Evolutionary conservation across 805 yeast genomes (phyloP), one percentile per base, ranked within the genome.

Genomic region (Starmerella stigmatis): DNA sequence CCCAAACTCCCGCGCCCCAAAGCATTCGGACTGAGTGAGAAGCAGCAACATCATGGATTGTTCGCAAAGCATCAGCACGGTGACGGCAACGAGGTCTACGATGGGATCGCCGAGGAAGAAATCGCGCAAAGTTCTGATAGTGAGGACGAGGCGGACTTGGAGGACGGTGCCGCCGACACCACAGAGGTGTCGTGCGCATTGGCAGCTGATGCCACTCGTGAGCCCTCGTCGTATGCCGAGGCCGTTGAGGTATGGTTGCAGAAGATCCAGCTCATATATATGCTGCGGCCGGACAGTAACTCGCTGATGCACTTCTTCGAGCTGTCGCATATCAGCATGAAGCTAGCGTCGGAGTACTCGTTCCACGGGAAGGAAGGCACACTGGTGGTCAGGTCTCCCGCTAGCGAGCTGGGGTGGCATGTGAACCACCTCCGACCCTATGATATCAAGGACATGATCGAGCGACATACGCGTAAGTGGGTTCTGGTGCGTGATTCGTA

Each of bases 401-500:
- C 97, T 0, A 77, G 76, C 50, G 72, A 86, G 0, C 94, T 86
- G 60, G 97, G 98, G 2, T 92, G 98, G 97, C 71, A 94, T 55
- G 96, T 89, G 5, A 83, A 92, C 3, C 96, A 89, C 59, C 76
- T 86, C 63, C 77, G 75, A 50, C 76, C 84, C 7, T 74, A 77
- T 50, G 96, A 85, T 57, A 67, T 86, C 56, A 74, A 76, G 53
- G 86, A 84, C 29, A 86, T 92, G 95, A 81, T 89, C 42, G 78
- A 76, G 52, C 77, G 99, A 63, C 89, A 94, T 54, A 79, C 94
- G 0, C 79, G 79, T 32, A 92, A 92, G 62, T 92, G 99, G 99
- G 78, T 86, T 51, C 65, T 92, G 46, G 76, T 92, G 2, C 73
- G 97, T 46, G 81, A 79, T 58, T 81, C 94, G 1, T 92, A 85